Evolutionary conservation across 768 basidiomycete genomes (phyloP).

Genomic region (Termitomyces sp.): DNA sequence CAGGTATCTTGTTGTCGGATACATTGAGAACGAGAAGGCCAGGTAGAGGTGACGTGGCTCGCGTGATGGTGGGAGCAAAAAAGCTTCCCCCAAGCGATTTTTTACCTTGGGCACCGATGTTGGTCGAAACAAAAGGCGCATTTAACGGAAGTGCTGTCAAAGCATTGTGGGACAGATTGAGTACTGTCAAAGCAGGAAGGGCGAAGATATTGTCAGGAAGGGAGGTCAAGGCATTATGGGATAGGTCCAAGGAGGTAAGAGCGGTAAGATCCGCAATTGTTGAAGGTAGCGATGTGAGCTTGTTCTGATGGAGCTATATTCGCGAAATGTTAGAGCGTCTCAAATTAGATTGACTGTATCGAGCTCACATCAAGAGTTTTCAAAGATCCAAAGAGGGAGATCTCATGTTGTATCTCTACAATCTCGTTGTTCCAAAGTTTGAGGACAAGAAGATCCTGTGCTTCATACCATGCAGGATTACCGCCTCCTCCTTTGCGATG

Average conservation of each 20-base stretch:
- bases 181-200: constrained; percentile 56
- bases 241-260: constrained; percentile 67
- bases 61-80: constrained; percentile 56
- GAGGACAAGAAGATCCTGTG: constrained; percentile 68
- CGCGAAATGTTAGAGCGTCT: not conserved
- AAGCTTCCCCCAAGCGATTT: constrained; percentile 44
- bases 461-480: constrained; percentile 73
- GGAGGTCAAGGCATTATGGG: constrained; percentile 59
- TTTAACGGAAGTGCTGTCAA: constrained; percentile 58
- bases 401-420: constrained; percentile 72
- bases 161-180: constrained; percentile 71
- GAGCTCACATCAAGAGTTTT: constrained; percentile 71
- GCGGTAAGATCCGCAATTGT: constrained; percentile 64
- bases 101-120: constrained; percentile 18
- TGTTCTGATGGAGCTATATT: constrained; percentile 70
- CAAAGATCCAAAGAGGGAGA: constrained; percentile 78
- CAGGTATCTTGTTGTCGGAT: constrained; percentile 61
- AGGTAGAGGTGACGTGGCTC: constrained; percentile 62
- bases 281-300: constrained; percentile 52
- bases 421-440: constrained; percentile 84
- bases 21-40: constrained; percentile 57
- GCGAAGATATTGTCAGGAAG: constrained; percentile 64
- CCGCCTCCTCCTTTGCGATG: constrained; percentile 37
- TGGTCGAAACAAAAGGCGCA: constrained; percentile 41
- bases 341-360: not conserved